Percentiles rank a stretch among this genome's conserved stretches.
Conservation (phyloP, 2,329 filamentous ascomycete genomes). For the Ophiosphaerella korrae region DNA sequence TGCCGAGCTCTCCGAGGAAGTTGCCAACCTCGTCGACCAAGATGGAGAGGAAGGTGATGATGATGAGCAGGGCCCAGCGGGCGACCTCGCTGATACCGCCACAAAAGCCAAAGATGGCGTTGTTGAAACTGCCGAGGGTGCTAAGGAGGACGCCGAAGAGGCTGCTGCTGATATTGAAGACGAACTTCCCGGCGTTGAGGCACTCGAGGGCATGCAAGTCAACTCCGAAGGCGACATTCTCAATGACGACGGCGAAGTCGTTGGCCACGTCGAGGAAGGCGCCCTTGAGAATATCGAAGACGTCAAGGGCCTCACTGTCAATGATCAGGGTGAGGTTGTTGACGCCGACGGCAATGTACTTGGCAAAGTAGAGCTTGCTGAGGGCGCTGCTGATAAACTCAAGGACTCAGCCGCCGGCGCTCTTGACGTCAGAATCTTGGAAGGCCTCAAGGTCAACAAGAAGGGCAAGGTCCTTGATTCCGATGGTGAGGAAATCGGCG, state of each 20-base stretch:
- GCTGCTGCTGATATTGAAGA: slow-evolving; percentile 51
- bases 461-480: slow-evolving; percentile 60
- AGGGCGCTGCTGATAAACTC: slow-evolving; percentile 55
- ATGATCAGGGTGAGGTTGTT: slow-evolving; percentile 57
- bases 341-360: slow-evolving; percentile 58
- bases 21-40: slow-evolving; percentile 45
- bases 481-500: slow-evolving; percentile 58
- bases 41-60: slow-evolving; percentile 38
- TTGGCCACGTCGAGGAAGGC: slow-evolving; percentile 55
- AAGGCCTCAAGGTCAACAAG: slow-evolving; percentile 63
- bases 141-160: slow-evolving; percentile 38
- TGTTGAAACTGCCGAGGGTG: slow-evolving; percentile 40
- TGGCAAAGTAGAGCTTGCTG: slow-evolving; percentile 56
- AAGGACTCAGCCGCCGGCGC: slow-evolving; percentile 47
- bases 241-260: slow-evolving; percentile 55
- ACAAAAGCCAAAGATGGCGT: slow-evolving; percentile 16
- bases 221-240: slow-evolving; percentile 57
- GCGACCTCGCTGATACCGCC: slow-evolving; percentile 18
- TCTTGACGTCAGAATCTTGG: slow-evolving; percentile 55
- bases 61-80: slow-evolving; percentile 24
- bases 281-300: slow-evolving; percentile 49
- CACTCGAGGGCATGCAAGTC: slow-evolving; percentile 57
- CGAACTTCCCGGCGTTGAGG: slow-evolving; percentile 58
- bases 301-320: slow-evolving; percentile 56
- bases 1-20: slow-evolving; percentile 56